Base-by-base conservation (phyloP, 2,329 filamentous ascomycete genomes). In the Colletotrichum incanum region DNA sequence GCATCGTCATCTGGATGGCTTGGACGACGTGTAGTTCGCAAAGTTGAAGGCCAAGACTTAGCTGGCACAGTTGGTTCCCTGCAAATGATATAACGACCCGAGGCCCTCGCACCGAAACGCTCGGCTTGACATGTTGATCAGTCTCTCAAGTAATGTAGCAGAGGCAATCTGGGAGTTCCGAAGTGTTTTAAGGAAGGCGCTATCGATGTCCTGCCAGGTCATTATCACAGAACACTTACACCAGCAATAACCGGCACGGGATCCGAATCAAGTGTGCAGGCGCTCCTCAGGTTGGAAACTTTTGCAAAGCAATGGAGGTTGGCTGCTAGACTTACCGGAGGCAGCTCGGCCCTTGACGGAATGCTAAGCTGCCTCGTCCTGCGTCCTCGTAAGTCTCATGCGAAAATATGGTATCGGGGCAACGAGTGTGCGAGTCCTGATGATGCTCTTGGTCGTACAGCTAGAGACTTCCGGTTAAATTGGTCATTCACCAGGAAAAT, bases 41-140 rank as follows among this genome's bases (percentile, higher is more conserved):
- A 6, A 31, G 28, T 31, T 31, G 28, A 31, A 5, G 28, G 28
- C 28, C 28, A 31, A 31, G 28, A 6, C 3, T 26, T 49, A 20
- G 5, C n/a, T 49, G 45, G 45, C 45, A 9, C 6, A 12, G 47
- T 49, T 20, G 31, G 23, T 39, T 39, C 59, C 41, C 16, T 12
- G 12, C 16, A 14, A 41, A 45, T n/a, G 45, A 50, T 58, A 18
- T 28, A 58, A 54, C 60, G 31, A 31, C 43, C 43, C 18, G 16
- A 39, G 6, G 7, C 8, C 7, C 5, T 58, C 20, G 20, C 23
- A 49, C 54, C 34, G 20, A 11, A 50, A 14, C 56, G 39, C 7
- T 41, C 23, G 65, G 39, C 50, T 59, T 56, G 52, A 50, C 64
- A 45, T 39, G 39, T 39, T 20, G 31, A 23, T 28, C 59, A 62